phyloP scores from a whole-genome alignment of 1,284 basidiomycete genomes.

The Ganoderma multipileum region DNA sequence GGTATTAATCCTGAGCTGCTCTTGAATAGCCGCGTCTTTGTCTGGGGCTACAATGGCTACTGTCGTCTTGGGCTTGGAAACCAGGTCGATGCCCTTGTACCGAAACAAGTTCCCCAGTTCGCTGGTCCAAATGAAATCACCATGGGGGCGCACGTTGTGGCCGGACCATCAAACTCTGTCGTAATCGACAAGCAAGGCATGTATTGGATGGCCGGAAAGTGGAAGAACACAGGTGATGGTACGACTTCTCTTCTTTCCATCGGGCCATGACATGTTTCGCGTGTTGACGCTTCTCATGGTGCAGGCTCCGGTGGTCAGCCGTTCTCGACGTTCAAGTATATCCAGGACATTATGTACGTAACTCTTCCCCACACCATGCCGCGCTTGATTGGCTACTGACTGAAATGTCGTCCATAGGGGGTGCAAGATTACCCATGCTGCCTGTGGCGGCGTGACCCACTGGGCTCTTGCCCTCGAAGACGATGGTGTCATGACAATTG shows the following conservation, averaged over 20 bases:
- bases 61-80: conserved; percentile 84
- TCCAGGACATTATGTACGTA: conserved; percentile 80
- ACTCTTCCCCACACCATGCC: conserved; percentile 6
- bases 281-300: background rate
- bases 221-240: conserved; percentile 95
- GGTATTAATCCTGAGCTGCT: background rate
- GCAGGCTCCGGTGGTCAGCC: conserved; percentile 81
- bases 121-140: conserved; percentile 70
- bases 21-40: conserved; percentile 62
- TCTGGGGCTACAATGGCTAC: conserved; percentile 89
- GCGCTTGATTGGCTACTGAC: conserved; percentile 14
- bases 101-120: conserved; percentile 84
- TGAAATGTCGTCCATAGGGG: conserved; percentile 50
- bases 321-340: conserved; percentile 81
- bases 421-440: conserved; percentile 72
- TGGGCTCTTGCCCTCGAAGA: conserved; percentile 83
- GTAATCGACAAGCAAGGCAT: conserved; percentile 86
- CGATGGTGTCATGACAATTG: conserved; percentile 78
- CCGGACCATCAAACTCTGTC: conserved; percentile 85
- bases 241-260: conserved; percentile 21
- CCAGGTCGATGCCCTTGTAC: conserved; percentile 81
- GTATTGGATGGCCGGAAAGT: conserved; percentile 90
- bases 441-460: conserved; percentile 90
- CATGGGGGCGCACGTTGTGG: conserved; percentile 72
- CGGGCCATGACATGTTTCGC: conserved; percentile 7